Percentiles rank a stretch among this genome's conserved stretches.
Conservation (phyloP, 176 grass and related monocot genomes). For the bread wheat (Triticum aestivum) region IWGSC_CS_RefSeq_v2.1 NC_057794.1:596863001-596863500, state of each 20-base stretch:
- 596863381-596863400: neutral
- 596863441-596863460: neutral
- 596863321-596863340: neutral
- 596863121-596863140: constrained; percentile 18
- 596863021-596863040: neutral
- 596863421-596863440: neutral
- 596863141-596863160: neutral
- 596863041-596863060: neutral
- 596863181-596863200: neutral
- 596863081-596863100: neutral
- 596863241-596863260: neutral
- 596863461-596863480: neutral
- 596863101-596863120: neutral
- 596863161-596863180: neutral
- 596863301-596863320: neutral
- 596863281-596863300: neutral
- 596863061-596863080: constrained; percentile 3
- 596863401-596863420: neutral
- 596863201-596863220: neutral
- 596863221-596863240: neutral
- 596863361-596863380: neutral
- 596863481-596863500: neutral
- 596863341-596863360: neutral
- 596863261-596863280: neutral
- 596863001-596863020: neutral